Evolutionary conservation across 2,329 filamentous ascomycete genomes (phyloP).

Genomic region (Fusarium sp.): DNA sequence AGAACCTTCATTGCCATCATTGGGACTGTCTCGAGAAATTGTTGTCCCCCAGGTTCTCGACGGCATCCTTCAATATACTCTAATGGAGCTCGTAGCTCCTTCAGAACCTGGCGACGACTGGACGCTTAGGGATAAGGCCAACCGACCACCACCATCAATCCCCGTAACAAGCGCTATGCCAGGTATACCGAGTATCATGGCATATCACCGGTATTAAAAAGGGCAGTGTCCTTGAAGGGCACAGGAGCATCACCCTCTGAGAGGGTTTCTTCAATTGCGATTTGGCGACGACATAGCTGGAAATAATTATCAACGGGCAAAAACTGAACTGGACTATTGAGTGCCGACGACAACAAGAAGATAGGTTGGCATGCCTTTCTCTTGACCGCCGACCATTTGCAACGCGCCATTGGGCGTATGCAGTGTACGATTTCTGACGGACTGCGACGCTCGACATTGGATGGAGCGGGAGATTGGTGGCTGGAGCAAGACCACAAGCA

Average conservation of each 20-base stretch:
- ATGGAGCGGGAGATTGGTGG: conserved; percentile 48
- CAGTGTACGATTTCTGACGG: conserved; percentile 46
- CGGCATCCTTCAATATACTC: conserved; percentile 61
- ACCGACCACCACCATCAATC: conserved; percentile 46
- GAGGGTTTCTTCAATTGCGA: conserved; percentile 16
- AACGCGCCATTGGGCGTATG: conserved; percentile 44
- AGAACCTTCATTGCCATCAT: conserved; percentile 45
- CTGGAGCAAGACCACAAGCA: conserved; percentile 43
- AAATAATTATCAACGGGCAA: conserved; percentile 39
- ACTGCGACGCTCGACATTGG: conserved; percentile 43
- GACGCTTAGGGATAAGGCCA: conserved; percentile 53
- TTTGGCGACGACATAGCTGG: conserved; percentile 28
- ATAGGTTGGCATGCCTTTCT: conserved; percentile 35
- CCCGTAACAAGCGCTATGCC: conserved; percentile 50
- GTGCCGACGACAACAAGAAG: conserved; percentile 28
- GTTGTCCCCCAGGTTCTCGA: conserved; percentile 60
- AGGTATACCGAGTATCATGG: conserved; percentile 42
- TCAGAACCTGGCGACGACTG: conserved; percentile 55
- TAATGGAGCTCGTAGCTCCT: conserved; percentile 60
- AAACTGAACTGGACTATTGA: conserved; percentile 14
- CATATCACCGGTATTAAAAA: conserved; percentile 43
- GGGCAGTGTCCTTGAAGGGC: conserved; percentile 25
- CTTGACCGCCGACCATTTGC: conserved; percentile 35
- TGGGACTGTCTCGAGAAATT: conserved; percentile 55
- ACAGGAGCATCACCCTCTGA: conserved; percentile 23